These are phyloP conservation scores for Apocynum venetum DNA, from an alignment of 257 asterid species.

Conservation along the genomic window DNA sequence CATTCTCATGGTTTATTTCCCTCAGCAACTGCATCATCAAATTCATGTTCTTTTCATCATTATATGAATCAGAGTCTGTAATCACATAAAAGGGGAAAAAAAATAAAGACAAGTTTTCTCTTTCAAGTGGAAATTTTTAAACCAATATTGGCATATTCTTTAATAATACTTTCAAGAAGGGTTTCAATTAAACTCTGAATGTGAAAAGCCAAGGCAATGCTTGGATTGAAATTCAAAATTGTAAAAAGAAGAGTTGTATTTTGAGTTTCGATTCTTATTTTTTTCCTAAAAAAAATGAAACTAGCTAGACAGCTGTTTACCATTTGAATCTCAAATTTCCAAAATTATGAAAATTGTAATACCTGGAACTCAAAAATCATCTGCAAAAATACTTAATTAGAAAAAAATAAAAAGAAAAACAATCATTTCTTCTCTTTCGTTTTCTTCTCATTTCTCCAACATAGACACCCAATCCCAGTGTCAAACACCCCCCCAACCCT, in stretches of 20 bases:
- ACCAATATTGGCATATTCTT: not conserved
- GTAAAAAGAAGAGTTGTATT: not conserved
- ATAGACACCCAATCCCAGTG: not conserved
- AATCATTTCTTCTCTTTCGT: not conserved
- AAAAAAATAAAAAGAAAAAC: not conserved
- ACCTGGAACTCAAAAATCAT: not conserved
- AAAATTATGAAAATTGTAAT: not conserved
- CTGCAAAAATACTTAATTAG: not conserved
- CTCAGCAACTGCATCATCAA: slow-evolving; percentile 76
- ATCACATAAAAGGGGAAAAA: not conserved
- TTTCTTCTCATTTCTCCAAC: not conserved
- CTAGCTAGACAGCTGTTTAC: not conserved
- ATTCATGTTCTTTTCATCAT: not conserved
- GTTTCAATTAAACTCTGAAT: not conserved
- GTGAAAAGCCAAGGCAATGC: not conserved
- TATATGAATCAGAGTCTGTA: not conserved
- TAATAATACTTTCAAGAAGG: not conserved
- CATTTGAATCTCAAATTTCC: not conserved
- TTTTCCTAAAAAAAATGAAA: no score
- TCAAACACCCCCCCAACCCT: not conserved
- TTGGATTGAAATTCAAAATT: not conserved
- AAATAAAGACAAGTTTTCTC: not conserved
- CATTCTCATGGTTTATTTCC: slow-evolving; percentile 92
- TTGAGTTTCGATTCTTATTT: not conserved
- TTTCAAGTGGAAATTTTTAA: not conserved